A percentile compares a stretch with the other conserved stretches of the same genome.
Evolutionary conservation across 2,329 filamentous ascomycete genomes (phyloP).

Genomic region (Fusarium transvaalense): DNA sequence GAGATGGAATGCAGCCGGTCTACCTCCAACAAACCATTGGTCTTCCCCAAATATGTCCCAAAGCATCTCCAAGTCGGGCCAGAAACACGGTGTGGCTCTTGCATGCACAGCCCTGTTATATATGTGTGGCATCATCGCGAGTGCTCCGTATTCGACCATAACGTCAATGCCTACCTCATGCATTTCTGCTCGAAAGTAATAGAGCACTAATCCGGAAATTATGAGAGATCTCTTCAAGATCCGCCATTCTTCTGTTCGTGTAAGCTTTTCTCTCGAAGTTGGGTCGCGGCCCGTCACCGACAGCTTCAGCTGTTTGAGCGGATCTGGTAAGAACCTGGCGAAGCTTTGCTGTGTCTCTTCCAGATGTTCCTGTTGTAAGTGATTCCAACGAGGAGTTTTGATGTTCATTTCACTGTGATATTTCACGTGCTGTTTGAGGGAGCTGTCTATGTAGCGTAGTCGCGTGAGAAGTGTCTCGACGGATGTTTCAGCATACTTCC

Average conservation of each 20-base stretch:
- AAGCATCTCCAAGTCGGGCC: not conserved
- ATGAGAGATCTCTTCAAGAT: constrained; percentile 3
- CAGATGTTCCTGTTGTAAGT: not conserved
- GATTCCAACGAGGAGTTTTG: no score
- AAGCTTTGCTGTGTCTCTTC: not conserved
- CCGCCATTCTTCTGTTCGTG: not conserved
- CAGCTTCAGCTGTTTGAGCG: not conserved
- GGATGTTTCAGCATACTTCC: not conserved
- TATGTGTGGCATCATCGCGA: not conserved
- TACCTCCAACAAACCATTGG: not conserved
- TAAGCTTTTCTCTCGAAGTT: not conserved
- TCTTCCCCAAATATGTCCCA: not conserved
- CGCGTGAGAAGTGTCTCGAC: not conserved
- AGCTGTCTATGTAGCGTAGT: not conserved
- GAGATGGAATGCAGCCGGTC: not conserved
- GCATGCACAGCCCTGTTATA: no score
- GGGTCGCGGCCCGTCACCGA: not conserved
- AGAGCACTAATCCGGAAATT: not conserved
- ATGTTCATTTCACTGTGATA: no score
- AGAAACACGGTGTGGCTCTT: no score
- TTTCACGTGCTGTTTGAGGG: no score
- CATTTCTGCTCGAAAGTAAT: not conserved
- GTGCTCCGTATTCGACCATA: not conserved
- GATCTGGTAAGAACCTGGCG: not conserved
- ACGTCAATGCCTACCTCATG: not conserved